A percentile compares a stretch with the other conserved stretches of the same genome.
phyloP scores from a whole-genome alignment of 2,329 filamentous ascomycete species.

The Pseudocercospora eumusae region DNA sequence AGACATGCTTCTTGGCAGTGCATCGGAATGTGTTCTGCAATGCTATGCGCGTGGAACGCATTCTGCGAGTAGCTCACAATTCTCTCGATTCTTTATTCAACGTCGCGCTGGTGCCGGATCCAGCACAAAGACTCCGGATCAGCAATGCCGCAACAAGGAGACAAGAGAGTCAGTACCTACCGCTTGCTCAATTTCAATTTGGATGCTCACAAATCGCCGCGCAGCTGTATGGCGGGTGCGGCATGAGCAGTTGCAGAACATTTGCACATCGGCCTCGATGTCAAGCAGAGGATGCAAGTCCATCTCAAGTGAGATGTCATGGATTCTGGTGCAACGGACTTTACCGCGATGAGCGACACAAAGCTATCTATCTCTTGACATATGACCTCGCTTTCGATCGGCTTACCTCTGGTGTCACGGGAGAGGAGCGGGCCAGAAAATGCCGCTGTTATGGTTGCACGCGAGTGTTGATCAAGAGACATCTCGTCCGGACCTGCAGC shows the following conservation, averaged over 20 bases:
- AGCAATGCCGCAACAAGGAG: background rate
- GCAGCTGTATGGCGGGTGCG: too few species aligned
- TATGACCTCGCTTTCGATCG: background rate
- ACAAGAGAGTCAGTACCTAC: background rate
- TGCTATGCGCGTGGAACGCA: background rate
- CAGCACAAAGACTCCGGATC: too few species aligned
- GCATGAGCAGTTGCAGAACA: too few species aligned
- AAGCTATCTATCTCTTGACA: background rate
- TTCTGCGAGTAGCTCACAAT: background rate
- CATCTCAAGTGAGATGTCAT: background rate
- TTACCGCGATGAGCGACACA: background rate
- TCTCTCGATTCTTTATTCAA: background rate
- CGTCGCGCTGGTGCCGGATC: background rate
- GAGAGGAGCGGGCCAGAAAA: background rate
- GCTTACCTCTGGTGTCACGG: background rate
- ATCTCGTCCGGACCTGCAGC: conserved; percentile 4
- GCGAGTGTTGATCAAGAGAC: background rate
- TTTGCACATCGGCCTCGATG: too few species aligned
- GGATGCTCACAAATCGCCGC: too few species aligned
- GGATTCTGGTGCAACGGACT: background rate
- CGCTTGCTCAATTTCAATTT: background rate
- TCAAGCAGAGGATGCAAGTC: background rate
- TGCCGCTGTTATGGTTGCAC: background rate
- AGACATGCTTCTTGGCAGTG: background rate
- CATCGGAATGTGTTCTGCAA: background rate